Evolutionary conservation across 305 asterid genomes (phyloP), one percentile per base, ranked within the genome.

Genomic region (Euphrasia arctica): DNA sequence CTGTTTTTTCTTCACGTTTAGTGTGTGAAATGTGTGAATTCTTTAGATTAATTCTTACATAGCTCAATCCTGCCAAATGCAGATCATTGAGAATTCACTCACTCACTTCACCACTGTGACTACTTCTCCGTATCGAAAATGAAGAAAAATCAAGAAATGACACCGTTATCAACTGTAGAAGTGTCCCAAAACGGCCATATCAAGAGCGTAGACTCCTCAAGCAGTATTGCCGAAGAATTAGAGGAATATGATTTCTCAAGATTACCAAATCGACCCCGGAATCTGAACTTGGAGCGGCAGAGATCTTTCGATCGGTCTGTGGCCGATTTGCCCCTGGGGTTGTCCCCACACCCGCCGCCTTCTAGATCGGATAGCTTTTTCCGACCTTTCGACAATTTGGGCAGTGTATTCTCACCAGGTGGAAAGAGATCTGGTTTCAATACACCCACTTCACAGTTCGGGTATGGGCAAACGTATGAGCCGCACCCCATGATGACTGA

Each of bases 401-500:
- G 85, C 51, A 54, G 74, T 67, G 60, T 58, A 14, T 77, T 49
- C 73, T 82, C 94, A 0, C 91, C 95, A 1, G 61, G 80, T 1
- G 61, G 80, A 15, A 80, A 65, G 72, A 78, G 78, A 72, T 86
- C 97, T 3, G 85, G 70, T 5, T 67, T 76, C 34, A 80, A 78
- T 64, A 83, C 95, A 55, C 97, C 97, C 2, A 68, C 73, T 56
- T 82, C 96, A 39, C 81, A 58, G 25, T 72, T 64, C 62, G 85
- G 67, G 25, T 47, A 36, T 72, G 70, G 65, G 64, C 9, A 41
- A 43, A 48, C 58, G 29, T 61, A 8, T 47, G 88, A 75, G 69
- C 84, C 87, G 9, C 82, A 80, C 68, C 92, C 95, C n/a, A 84
- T 86, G 83, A 43, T 80, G 54, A 75, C 81, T 0, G 97, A 90